A percentile compares a stretch with the other conserved stretches of the same genome.
These are phyloP conservation scores for Cladobotryum mycophilum DNA, from an alignment of 2,329 filamentous ascomycete species.

Conservation along the genomic window DNA sequence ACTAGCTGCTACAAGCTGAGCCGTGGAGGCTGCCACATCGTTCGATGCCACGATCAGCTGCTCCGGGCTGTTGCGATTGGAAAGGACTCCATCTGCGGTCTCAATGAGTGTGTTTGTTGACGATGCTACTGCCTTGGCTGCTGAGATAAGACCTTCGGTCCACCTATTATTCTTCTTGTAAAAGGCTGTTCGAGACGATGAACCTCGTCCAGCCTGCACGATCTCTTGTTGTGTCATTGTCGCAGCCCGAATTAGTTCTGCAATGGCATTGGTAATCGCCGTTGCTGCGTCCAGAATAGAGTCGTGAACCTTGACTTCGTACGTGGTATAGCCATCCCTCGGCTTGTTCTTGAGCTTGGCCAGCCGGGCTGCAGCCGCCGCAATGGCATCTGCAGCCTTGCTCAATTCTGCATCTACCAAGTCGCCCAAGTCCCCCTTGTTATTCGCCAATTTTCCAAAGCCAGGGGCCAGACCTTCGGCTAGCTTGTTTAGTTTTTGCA, in stretches of 20 bases:
- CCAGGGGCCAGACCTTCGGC: conserved; percentile 88
- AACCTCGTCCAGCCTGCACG: conserved; percentile 84
- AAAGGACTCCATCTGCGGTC: conserved; percentile 93
- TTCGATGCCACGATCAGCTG: conserved; percentile 98
- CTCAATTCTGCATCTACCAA: conserved; percentile 85
- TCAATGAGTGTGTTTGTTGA: conserved; percentile 97
- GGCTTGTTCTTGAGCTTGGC: conserved; percentile 94
- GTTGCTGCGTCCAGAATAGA: conserved; percentile 88
- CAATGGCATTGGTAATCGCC: conserved; percentile 90
- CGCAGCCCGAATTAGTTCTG: conserved; percentile 88
- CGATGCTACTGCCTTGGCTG: conserved; percentile 88
- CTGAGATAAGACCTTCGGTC: conserved; percentile 96
- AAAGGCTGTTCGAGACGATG: conserved; percentile 82
- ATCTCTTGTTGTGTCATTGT: conserved; percentile 93
- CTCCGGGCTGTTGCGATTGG: conserved; percentile 85
- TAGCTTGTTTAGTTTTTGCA: conserved; percentile 89
- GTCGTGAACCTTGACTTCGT: conserved; percentile 93
- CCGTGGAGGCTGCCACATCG: conserved; percentile 91
- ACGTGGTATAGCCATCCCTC: conserved; percentile 90
- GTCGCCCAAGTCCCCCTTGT: conserved; percentile 83
- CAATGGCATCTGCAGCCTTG: conserved; percentile 93
- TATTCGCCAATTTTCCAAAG: conserved; percentile 70
- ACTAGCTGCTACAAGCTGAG: conserved; percentile 90
- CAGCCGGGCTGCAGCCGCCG: conserved; percentile 81
- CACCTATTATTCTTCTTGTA: conserved; percentile 99